phyloP scores from a whole-genome alignment of 768 basidiomycete species.

The Clitopilus passeckerianus region DNA sequence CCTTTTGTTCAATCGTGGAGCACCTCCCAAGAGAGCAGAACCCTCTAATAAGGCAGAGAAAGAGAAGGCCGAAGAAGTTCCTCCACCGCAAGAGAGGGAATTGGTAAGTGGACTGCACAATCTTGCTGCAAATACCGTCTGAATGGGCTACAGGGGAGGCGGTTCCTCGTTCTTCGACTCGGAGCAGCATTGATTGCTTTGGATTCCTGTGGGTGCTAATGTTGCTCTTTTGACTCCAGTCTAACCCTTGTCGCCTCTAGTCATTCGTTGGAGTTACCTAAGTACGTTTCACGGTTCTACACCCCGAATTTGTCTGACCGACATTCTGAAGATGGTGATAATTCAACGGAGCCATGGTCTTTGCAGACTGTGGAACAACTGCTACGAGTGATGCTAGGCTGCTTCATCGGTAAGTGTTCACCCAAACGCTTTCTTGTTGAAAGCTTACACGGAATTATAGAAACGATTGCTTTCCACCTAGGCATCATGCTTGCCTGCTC shows the following conservation, averaged over 20 bases:
- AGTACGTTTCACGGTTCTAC: constrained; percentile 29
- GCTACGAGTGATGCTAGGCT: constrained; percentile 58
- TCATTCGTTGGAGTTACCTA: constrained; percentile 75
- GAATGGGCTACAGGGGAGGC: constrained; percentile 39
- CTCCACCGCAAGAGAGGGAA: background rate
- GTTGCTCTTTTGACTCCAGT: constrained; percentile 2
- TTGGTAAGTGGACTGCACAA: background rate
- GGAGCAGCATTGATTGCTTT: constrained; percentile 54
- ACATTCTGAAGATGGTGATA: constrained; percentile 30
- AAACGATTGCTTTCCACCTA: constrained; percentile 70
- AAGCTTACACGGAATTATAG: constrained; percentile 27
- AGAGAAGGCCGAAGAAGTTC: background rate
- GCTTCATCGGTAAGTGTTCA: constrained; percentile 46
- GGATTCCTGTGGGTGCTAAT: constrained; percentile 62
- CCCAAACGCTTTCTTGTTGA: background rate
- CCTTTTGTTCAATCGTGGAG: constrained; percentile 74
- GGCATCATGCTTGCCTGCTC: constrained; percentile 60
- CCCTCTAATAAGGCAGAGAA: constrained; percentile 12
- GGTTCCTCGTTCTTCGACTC: constrained; percentile 54
- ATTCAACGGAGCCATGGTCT: constrained; percentile 41
- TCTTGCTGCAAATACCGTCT: too few relatives aligned
- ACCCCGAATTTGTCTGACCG: background rate
- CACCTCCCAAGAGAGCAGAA: constrained; percentile 48
- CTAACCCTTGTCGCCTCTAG: constrained; percentile 26
- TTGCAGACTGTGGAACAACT: constrained; percentile 44